Evolutionary conservation across 2,329 filamentous ascomycete species (phyloP).

Genomic region (Phymatotrichopsis omnivora): DNA sequence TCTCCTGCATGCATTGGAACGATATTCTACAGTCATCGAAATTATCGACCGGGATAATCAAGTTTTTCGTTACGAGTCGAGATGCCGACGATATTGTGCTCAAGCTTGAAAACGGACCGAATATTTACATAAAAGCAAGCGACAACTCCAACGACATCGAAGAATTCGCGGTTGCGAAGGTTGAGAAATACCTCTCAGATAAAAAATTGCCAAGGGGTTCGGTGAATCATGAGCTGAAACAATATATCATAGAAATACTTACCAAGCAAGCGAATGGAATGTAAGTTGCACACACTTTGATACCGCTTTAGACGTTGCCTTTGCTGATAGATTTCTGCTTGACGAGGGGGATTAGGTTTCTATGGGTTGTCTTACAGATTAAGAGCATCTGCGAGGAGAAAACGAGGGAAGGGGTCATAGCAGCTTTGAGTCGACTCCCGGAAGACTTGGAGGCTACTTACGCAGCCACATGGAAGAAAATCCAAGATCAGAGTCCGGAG

Average conservation of each 20-base stretch:
- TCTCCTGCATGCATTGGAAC: conserved; percentile 9
- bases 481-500: background rate
- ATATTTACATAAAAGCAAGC: conserved; percentile 12
- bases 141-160: conserved; percentile 14
- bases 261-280: conserved; percentile 9
- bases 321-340: too few species aligned
- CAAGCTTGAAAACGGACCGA: conserved; percentile 5
- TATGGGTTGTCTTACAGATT: conserved; percentile 11
- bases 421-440: background rate
- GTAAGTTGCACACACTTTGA: conserved; percentile 1
- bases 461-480: background rate
- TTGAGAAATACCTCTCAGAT: conserved; percentile 6
- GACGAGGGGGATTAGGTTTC: background rate
- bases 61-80: conserved; percentile 17
- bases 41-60: conserved; percentile 21
- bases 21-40: conserved; percentile 5
- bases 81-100: conserved; percentile 13
- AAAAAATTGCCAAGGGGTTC: conserved; percentile 1
- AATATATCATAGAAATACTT: conserved; percentile 4
- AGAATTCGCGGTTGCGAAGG: conserved; percentile 2
- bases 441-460: conserved; percentile 2
- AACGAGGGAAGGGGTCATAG: background rate
- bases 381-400: conserved; percentile 2
- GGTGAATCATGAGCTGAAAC: background rate
- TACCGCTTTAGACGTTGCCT: too few species aligned